Conservation (phyloP, 2,329 filamentous ascomycete genomes). For the Myriosclerotinia curreyana region DNA sequence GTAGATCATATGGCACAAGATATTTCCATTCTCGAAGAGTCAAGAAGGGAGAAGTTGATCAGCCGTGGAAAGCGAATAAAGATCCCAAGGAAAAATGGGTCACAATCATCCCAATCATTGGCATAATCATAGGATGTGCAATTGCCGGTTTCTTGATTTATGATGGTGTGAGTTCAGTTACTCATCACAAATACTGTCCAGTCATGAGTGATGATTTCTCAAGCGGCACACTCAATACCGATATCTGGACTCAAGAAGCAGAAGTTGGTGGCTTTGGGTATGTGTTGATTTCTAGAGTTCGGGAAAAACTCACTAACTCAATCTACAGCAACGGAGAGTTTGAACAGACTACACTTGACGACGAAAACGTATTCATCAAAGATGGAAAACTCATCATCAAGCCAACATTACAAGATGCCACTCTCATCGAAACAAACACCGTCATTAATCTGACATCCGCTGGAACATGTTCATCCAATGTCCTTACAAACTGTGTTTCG, state of each 20-base stretch:
- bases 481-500: slow-evolving; percentile 61
- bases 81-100: slow-evolving; percentile 84
- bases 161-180: slow-evolving; percentile 69
- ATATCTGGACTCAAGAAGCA: slow-evolving; percentile 51
- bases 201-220: slow-evolving; percentile 51
- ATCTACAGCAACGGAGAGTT: slow-evolving; percentile 71
- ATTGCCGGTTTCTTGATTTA: slow-evolving; percentile 71
- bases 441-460: slow-evolving; percentile 65
- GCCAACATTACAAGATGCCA: slow-evolving; percentile 70
- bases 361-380: slow-evolving; percentile 72
- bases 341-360: slow-evolving; percentile 66
- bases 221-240: slow-evolving; percentile 47
- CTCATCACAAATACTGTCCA: slow-evolving; percentile 63
- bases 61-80: slow-evolving; percentile 71
- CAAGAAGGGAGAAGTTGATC: slow-evolving; percentile 68
- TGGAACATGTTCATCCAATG: slow-evolving; percentile 64
- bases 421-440: slow-evolving; percentile 62
- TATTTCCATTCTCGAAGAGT: slow-evolving; percentile 48
- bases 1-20: slow-evolving; percentile 26
- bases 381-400: slow-evolving; percentile 70
- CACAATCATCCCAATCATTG: slow-evolving; percentile 72
- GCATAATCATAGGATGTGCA: slow-evolving; percentile 64
- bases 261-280: slow-evolving; percentile 43
- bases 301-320: neutral
- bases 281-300: slow-evolving; percentile 56